Percentiles rank a stretch among this genome's conserved stretches.
Evolutionary conservation across 2,329 filamentous ascomycete species (phyloP).

Genomic region (Fusarium sp.): DNA sequence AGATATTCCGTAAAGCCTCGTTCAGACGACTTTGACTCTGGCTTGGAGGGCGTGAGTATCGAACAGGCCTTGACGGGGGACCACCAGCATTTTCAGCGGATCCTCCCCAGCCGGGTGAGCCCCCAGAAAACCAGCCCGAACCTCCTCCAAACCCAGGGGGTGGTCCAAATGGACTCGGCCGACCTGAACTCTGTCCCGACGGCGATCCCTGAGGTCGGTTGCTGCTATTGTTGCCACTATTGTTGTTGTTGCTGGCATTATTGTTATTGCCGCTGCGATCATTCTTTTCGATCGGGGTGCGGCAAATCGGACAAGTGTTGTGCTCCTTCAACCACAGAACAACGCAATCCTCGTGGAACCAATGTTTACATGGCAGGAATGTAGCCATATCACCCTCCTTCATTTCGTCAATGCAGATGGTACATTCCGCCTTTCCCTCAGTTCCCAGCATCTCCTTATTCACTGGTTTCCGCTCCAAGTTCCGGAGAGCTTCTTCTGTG

Average conservation of each 20-base stretch:
- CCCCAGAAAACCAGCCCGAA: slow-evolving; percentile 16
- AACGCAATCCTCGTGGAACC: slow-evolving; percentile 90
- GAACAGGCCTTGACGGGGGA: slow-evolving; percentile 27
- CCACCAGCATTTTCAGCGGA: slow-evolving; percentile 1
- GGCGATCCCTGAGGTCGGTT: slow-evolving; percentile 23
- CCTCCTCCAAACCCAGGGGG: background rate
- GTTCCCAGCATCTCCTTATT: slow-evolving; percentile 75
- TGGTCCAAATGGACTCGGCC: slow-evolving; percentile 16
- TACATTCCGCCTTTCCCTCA: slow-evolving; percentile 83
- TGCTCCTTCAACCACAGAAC: slow-evolving; percentile 88
- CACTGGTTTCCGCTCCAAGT: slow-evolving; percentile 77
- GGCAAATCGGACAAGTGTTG: slow-evolving; percentile 90
- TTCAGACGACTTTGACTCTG: slow-evolving; percentile 46
- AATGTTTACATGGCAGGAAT: slow-evolving; percentile 87
- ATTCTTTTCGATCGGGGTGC: slow-evolving; percentile 65
- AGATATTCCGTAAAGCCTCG: slow-evolving; percentile 47
- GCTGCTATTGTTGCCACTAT: slow-evolving; percentile 6
- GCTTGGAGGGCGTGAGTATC: slow-evolving; percentile 41
- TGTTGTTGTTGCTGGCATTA: slow-evolving; percentile 20
- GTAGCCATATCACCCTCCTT: slow-evolving; percentile 79
- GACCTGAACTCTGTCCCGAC: slow-evolving; percentile 20
- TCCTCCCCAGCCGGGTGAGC: slow-evolving; percentile 1
- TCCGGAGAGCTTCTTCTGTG: slow-evolving; percentile 77
- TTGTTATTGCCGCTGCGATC: slow-evolving; percentile 32
- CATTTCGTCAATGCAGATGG: slow-evolving; percentile 93